Evolutionary conservation across 2,329 filamentous ascomycete species (phyloP), one percentile per base, ranked within the genome.

Genomic region (Chrysoporthe deuterocubensis): DNA sequence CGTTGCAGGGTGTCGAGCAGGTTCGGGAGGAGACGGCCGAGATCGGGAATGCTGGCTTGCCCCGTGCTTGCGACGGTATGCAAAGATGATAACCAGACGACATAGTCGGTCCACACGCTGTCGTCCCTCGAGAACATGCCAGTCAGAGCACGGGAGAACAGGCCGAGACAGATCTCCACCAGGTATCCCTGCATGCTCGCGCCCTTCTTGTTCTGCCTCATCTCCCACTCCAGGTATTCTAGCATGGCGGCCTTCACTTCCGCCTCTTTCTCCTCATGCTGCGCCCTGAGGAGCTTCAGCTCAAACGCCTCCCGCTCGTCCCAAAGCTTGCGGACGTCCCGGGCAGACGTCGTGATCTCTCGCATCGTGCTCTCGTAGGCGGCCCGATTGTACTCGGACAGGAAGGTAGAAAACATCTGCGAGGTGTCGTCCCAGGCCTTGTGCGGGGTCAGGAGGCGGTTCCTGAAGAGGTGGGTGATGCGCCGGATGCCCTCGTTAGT

Each of bases 211-310:
- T 83, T 84, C 74, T 89, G 87, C 21, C 79, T 82, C 74, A 90
- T 85, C 81, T 99, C 96, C 92, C 93, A 97, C 65, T 92, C 89
- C 21, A 98, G 82, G 74, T 99, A 99, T 66, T 91, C 87, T 4
- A 77, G 79, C 80, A 90, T 82, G 56, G 79, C 76, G 26, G 77
- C 72, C 72, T 83, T 83, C 67, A 91, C 83, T 4, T 82, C 82
- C 13, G 87, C 84, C 40, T 80, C 76, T 72, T 92, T 86, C 66
- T 82, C 84, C 8, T 84, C 79, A 65, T 87, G 82, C 18, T 80
- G 77, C 7, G 90, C 89, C 69, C 85, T 83, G 64, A 84, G 83
- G 32, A 96, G 80, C 70, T 86, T 88, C 70, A 89, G 80, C 76
- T 96, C 92, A 74, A 89, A 89, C 4, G 85, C 79, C 71, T 92